Percentiles rank a stretch among this genome's conserved stretches.
Conservation (phyloP, 768 basidiomycete species). For the Russula foetens region DNA sequence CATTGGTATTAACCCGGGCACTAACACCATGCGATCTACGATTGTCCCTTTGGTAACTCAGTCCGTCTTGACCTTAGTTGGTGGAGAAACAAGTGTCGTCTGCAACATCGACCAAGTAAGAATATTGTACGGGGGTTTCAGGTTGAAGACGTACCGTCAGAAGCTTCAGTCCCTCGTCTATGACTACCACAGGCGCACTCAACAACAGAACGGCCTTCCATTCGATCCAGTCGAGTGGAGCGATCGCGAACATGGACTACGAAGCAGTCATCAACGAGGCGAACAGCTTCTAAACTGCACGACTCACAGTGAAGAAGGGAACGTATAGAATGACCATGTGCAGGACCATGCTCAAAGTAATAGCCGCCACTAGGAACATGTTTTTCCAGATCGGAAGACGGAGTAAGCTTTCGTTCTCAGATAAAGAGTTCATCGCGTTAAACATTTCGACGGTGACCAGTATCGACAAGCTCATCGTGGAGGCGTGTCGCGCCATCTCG, state of each 20-base stretch:
- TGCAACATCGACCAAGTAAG: conserved; percentile 21
- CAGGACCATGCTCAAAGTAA: conserved; percentile 83
- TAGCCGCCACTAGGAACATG: conserved; percentile 83
- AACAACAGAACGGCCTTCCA: conserved; percentile 91
- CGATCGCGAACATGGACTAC: conserved; percentile 82
- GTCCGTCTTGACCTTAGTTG: conserved; percentile 43
- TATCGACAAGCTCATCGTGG: conserved; percentile 94
- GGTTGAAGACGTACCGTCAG: conserved; percentile 46
- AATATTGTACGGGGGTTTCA: conserved; percentile 6
- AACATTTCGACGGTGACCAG: conserved; percentile 96
- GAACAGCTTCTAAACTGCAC: not conserved
- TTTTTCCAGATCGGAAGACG: conserved; percentile 92
- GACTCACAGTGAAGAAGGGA: conserved; percentile 85
- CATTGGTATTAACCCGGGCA: not conserved
- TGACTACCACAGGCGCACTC: conserved; percentile 78
- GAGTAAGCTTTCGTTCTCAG: conserved; percentile 92
- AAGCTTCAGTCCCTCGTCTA: conserved; percentile 89
- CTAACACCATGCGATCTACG: not conserved
- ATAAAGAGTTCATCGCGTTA: conserved; percentile 96
- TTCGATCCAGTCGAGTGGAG: conserved; percentile 88
- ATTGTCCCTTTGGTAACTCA: conserved; percentile 19
- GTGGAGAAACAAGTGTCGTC: conserved; percentile 52
- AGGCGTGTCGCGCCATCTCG: conserved; percentile 75
- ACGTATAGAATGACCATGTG: conserved; percentile 96
- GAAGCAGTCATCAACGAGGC: not conserved